phyloP scores from a whole-genome alignment of 768 basidiomycete species.

The Megacollybia marginata region DNA sequence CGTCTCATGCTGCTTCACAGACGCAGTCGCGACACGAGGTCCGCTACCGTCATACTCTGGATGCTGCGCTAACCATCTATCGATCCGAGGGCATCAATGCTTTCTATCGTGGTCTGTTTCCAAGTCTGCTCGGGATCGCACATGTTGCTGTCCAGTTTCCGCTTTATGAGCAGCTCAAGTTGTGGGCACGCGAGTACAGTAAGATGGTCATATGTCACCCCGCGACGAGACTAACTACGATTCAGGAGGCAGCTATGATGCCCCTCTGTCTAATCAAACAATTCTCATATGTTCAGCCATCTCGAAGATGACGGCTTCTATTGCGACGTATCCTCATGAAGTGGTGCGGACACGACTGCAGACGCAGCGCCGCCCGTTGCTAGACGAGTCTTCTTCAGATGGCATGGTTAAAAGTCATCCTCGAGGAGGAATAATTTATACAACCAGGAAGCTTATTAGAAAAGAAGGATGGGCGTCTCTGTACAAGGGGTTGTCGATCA shows the following conservation, averaged over 20 bases:
- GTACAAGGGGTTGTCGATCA: slow-evolving; percentile 92
- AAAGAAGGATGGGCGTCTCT: slow-evolving; percentile 87
- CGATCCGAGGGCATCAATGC: slow-evolving; percentile 78
- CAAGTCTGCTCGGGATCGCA: slow-evolving; percentile 86
- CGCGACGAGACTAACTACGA: neutral
- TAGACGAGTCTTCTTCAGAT: slow-evolving; percentile 50
- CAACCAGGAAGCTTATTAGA: slow-evolving; percentile 59
- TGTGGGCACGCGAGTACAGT: slow-evolving; percentile 66
- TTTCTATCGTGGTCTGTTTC: slow-evolving; percentile 91
- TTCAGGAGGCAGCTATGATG: slow-evolving; percentile 37
- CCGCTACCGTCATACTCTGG: slow-evolving; percentile 82
- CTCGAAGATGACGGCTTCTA: slow-evolving; percentile 93
- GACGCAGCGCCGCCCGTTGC: slow-evolving; percentile 66
- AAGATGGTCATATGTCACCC: neutral
- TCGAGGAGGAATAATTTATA: slow-evolving; percentile 64
- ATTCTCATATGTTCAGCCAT: slow-evolving; percentile 89
- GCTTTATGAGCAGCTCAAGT: slow-evolving; percentile 88
- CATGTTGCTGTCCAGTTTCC: slow-evolving; percentile 99
- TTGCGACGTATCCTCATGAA: slow-evolving; percentile 97
- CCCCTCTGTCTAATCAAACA: slow-evolving; percentile 46
- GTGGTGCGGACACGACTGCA: slow-evolving; percentile 97
- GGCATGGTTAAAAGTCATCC: slow-evolving; percentile 52
- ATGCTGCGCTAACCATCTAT: slow-evolving; percentile 87
- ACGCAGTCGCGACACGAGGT: slow-evolving; percentile 77
- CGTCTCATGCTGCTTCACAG: slow-evolving; percentile 30